phyloP scores from a whole-genome alignment of 495 filamentous ascomycete genomes.

The Neurospora tetraspora region DNA sequence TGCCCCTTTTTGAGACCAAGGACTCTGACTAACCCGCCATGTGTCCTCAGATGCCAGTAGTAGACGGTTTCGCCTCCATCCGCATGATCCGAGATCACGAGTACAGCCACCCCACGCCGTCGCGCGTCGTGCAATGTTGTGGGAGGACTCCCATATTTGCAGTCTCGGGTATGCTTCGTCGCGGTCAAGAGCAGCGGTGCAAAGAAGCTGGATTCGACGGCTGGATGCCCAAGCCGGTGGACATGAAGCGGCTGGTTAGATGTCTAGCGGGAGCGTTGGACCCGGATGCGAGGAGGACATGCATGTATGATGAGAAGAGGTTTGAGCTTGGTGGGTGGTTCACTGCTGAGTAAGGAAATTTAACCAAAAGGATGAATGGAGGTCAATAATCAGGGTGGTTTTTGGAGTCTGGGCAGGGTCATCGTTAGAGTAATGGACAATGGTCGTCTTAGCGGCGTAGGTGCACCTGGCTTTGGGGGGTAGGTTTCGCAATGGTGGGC shows the following conservation, averaged over 20 bases:
- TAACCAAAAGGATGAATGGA: too few species aligned
- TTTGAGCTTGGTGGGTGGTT: constrained; percentile 19
- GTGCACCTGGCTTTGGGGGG: neutral
- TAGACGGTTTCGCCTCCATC: constrained; percentile 12
- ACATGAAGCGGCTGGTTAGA: constrained; percentile 37
- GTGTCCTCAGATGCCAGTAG: constrained; percentile 11
- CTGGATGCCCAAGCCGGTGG: constrained; percentile 63
- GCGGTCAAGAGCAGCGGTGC: constrained; percentile 9
- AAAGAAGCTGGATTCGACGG: constrained; percentile 46
- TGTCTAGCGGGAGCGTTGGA: constrained; percentile 12
- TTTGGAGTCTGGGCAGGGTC: neutral
- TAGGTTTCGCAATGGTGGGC: neutral
- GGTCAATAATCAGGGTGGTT: too few species aligned
- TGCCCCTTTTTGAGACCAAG: neutral
- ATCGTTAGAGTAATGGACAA: neutral
- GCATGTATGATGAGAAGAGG: constrained; percentile 5
- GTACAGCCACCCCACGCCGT: constrained; percentile 5
- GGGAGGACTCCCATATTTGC: constrained; percentile 16
- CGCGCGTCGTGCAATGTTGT: constrained; percentile 9
- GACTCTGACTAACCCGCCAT: neutral
- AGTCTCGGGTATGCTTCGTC: constrained; percentile 13
- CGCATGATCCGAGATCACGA: constrained; percentile 13
- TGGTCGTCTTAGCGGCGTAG: neutral
- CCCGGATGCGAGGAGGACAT: neutral
- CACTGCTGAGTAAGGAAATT: neutral